Conservation (phyloP, 164 flowering plant genomes). For the Santalum album region DNA sequence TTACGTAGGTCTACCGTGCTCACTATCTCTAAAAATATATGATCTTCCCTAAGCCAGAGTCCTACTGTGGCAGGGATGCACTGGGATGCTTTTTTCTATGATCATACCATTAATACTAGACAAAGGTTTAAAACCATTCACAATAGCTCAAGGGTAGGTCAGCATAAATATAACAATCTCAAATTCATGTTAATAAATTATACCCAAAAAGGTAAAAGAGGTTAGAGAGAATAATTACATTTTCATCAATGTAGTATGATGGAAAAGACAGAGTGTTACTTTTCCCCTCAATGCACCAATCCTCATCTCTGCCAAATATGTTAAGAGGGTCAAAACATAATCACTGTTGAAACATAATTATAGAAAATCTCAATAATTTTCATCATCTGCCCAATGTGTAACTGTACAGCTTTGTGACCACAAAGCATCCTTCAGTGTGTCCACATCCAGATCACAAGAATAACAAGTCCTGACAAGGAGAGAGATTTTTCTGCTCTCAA, state of each 20-base stretch:
- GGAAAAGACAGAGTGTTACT: conserved; percentile 83
- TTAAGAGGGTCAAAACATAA: not conserved
- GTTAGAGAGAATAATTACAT: conserved; percentile 43
- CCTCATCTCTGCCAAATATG: conserved; percentile 73
- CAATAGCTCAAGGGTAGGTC: not conserved
- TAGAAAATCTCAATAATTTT: not conserved
- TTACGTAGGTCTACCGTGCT: too few relatives aligned
- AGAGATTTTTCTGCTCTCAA: too few relatives aligned
- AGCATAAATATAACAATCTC: not conserved
- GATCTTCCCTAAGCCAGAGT: too few relatives aligned
- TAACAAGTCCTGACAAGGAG: too few relatives aligned
- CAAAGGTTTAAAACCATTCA: not conserved
- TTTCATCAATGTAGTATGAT: conserved; percentile 96
- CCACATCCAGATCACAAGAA: too few relatives aligned
- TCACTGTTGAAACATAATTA: too few relatives aligned
- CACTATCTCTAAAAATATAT: too few relatives aligned
- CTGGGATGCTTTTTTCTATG: not conserved
- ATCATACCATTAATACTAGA: not conserved
- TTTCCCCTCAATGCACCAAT: conserved; percentile 80
- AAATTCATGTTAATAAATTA: not conserved
- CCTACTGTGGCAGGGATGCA: too few relatives aligned
- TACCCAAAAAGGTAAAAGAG: conserved; percentile 1
- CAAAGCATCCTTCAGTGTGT: too few relatives aligned
- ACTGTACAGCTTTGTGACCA: too few relatives aligned
- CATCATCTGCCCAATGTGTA: not conserved